phyloP scores from a whole-genome alignment of 768 basidiomycete species.

The Gloeopeniophorella convolvens region DNA sequence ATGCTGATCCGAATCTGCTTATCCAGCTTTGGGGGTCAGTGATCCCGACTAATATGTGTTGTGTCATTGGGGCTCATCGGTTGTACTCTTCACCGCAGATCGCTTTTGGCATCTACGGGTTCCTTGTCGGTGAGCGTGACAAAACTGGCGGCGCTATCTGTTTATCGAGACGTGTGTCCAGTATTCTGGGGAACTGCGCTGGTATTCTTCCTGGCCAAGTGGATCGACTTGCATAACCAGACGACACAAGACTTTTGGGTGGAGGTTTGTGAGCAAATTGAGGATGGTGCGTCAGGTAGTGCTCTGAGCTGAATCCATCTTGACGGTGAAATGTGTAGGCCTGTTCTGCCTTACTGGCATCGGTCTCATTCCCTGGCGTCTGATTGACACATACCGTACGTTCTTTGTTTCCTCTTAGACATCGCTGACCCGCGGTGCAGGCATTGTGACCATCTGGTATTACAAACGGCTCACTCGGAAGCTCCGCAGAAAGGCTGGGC shows the following conservation, averaged over 20 bases:
- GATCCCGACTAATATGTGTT: neutral
- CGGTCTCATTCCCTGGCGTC: slow-evolving; percentile 70
- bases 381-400: slow-evolving; percentile 68
- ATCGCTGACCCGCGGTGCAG: slow-evolving; percentile 30
- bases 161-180: slow-evolving; percentile 21
- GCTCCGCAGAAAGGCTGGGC: slow-evolving; percentile 52
- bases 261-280: slow-evolving; percentile 69
- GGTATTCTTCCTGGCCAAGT: slow-evolving; percentile 60
- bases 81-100: slow-evolving; percentile 31
- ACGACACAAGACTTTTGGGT: slow-evolving; percentile 77
- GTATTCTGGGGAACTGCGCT: slow-evolving; percentile 88
- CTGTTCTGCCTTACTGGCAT: slow-evolving; percentile 78
- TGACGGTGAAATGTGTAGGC: slow-evolving; percentile 31
- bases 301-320: neutral
- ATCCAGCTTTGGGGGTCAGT: slow-evolving; percentile 61
- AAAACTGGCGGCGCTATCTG: neutral
- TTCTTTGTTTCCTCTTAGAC: neutral
- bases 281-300: slow-evolving; percentile 45
- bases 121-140: slow-evolving; percentile 49
- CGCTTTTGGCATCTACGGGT: slow-evolving; percentile 69
- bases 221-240: slow-evolving; percentile 65
- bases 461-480: slow-evolving; percentile 56
- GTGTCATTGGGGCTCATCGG: neutral
- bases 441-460: slow-evolving; percentile 66
- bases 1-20: neutral